Conservation (phyloP, 164 flowering plant species). For the Magnolia officinalis region DNA sequence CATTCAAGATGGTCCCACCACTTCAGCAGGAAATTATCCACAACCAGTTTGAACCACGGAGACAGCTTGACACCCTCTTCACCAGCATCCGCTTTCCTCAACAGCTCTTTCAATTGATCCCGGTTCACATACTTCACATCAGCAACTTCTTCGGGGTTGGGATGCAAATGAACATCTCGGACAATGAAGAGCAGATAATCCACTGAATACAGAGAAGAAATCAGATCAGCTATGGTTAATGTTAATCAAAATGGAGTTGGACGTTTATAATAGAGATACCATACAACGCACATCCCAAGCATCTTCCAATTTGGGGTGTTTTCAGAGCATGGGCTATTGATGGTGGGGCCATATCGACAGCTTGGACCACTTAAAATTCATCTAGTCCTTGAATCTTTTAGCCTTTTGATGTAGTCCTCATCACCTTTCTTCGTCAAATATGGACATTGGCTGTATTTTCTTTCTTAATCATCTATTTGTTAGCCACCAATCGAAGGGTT, state of each 20-base stretch:
- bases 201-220: conserved; percentile 43
- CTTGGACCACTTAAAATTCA: too few species aligned
- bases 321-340: too few species aligned
- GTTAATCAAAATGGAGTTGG: background rate
- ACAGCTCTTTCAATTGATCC: conserved; percentile 71
- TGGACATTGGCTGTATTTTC: too few species aligned
- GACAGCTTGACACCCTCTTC: conserved; percentile 86
- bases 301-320: too few species aligned
- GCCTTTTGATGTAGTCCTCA: too few species aligned
- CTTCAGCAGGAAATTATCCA: conserved; percentile 84
- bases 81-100: conserved; percentile 89
- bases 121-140: conserved; percentile 70
- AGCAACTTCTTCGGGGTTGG: conserved; percentile 93
- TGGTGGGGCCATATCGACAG: too few species aligned
- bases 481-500: too few species aligned
- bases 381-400: too few species aligned
- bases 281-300: too few species aligned
- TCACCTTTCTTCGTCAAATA: too few species aligned
- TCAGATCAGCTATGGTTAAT: background rate
- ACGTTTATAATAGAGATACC: background rate
- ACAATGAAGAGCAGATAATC: conserved; percentile 94
- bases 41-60: conserved; percentile 94
- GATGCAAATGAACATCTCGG: conserved; percentile 63
- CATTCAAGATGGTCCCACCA: conserved; percentile 95
- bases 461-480: too few species aligned